Conservation (phyloP, 2,329 filamentous ascomycete species). For the Calonectria montana region DNA sequence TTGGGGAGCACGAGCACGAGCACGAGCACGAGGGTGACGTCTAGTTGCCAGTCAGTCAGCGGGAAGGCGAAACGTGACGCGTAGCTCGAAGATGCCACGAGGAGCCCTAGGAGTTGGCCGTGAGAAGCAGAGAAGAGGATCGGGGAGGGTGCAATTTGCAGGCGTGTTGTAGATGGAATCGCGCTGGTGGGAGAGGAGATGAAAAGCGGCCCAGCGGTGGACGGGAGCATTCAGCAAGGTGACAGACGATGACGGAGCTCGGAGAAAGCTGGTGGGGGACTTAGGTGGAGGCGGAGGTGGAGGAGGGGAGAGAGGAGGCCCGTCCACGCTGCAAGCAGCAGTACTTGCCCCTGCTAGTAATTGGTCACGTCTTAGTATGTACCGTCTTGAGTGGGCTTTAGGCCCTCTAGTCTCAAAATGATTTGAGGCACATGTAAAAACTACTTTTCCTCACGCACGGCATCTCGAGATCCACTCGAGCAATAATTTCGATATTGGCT, state of each 20-base stretch:
- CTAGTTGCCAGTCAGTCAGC: slow-evolving; percentile 16
- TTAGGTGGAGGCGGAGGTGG: slow-evolving; percentile 26
- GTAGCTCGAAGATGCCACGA: neutral
- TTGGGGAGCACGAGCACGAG: slow-evolving; percentile 30
- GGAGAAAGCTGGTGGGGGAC: slow-evolving; percentile 31
- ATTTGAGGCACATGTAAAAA: slow-evolving; percentile 17
- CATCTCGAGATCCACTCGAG: slow-evolving; percentile 5
- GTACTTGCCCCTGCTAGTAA: slow-evolving; percentile 5
- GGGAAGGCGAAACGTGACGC: slow-evolving; percentile 2
- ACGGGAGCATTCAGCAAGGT: neutral
- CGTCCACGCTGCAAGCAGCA: slow-evolving; percentile 6
- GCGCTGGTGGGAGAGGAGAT: neutral
- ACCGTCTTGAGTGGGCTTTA: slow-evolving; percentile 17
- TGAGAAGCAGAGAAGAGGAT: neutral
- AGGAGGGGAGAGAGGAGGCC: neutral
- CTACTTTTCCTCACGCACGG: slow-evolving; percentile 11
- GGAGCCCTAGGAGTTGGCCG: neutral
- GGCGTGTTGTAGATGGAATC: neutral
- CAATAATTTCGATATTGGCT: neutral
- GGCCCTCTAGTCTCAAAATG: slow-evolving; percentile 13
- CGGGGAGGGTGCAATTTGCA: neutral
- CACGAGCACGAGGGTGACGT: slow-evolving; percentile 14
- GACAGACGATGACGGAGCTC: slow-evolving; percentile 25
- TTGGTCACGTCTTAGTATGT: slow-evolving; percentile 9
- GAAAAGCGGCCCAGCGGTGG: neutral